These are phyloP conservation scores for Oenanthe sinensis DNA, from an alignment of 129 eudicot genomes.

Conservation along the genomic window DNA sequence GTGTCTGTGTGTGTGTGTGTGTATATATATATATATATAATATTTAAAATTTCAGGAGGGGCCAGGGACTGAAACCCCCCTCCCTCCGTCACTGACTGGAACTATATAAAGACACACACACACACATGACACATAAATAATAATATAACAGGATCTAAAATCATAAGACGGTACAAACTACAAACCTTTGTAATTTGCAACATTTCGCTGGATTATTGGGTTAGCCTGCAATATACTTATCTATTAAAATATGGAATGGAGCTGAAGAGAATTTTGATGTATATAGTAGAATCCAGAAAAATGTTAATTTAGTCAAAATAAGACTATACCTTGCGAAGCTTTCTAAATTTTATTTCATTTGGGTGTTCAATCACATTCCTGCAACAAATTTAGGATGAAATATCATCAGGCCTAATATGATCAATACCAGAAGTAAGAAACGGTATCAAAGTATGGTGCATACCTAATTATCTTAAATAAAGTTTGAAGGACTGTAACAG, in stretches of 20 bases:
- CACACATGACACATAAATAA: neutral
- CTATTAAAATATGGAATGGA: neutral
- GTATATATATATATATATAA: no score
- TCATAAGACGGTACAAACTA: constrained; percentile 27
- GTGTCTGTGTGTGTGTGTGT: no score
- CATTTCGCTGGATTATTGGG: constrained; percentile 66
- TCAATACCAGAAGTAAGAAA: neutral
- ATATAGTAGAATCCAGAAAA: neutral
- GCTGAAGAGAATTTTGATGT: neutral
- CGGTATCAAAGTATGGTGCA: neutral
- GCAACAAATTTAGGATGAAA: constrained; percentile 16
- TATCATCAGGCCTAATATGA: neutral
- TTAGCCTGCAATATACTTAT: constrained; percentile 50
- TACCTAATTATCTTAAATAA: constrained; percentile 66
- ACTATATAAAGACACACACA: neutral
- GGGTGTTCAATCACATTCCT: constrained; percentile 80
- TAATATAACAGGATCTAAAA: neutral
- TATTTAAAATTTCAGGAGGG: no score
- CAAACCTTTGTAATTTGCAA: constrained; percentile 60
- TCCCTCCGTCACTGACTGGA: no score
- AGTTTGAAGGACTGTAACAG: constrained; percentile 46
- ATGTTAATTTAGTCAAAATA: neutral
- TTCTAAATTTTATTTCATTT: constrained; percentile 60
- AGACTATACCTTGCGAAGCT: constrained; percentile 68
- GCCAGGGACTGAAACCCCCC: no score